Percentiles rank a stretch among this genome's conserved stretches.
Evolutionary conservation across 345 rosid species (phyloP).

Genomic region (Citropsis articulata): DNA sequence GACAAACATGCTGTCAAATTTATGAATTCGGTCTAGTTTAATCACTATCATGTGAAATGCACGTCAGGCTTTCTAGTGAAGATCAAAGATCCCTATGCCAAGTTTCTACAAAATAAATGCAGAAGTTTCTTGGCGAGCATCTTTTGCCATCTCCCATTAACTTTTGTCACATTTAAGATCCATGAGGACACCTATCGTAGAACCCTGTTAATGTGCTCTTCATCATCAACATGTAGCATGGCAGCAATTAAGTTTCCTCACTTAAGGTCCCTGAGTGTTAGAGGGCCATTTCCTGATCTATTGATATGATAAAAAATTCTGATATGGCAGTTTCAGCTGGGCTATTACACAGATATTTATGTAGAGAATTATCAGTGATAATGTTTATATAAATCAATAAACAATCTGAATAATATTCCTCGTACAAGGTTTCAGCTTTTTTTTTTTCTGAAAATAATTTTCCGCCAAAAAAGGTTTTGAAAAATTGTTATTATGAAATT

Average conservation of each 20-base stretch:
- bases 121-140: neutral
- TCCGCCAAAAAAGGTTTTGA: too few species aligned
- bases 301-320: slow-evolving; percentile 83
- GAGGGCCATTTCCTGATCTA: slow-evolving; percentile 85
- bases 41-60: neutral
- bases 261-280: slow-evolving; percentile 85
- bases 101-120: neutral
- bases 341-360: slow-evolving; percentile 25
- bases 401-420: neutral
- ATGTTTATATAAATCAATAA: neutral
- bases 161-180: neutral
- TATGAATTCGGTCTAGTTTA: too few species aligned
- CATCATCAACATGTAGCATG: slow-evolving; percentile 76
- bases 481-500: too few species aligned
- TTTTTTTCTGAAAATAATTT: too few species aligned
- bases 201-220: slow-evolving; percentile 85
- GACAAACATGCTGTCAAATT: too few species aligned
- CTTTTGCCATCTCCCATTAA: neutral
- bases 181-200: slow-evolving; percentile 47
- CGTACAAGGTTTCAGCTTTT: too few species aligned
- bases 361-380: too few species aligned
- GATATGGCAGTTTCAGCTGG: slow-evolving; percentile 93
- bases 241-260: slow-evolving; percentile 80
- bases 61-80: neutral
- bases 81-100: neutral